Evolutionary conservation across 2,329 filamentous ascomycete genomes (phyloP).

Genomic region (Microascus cirrosus): DNA sequence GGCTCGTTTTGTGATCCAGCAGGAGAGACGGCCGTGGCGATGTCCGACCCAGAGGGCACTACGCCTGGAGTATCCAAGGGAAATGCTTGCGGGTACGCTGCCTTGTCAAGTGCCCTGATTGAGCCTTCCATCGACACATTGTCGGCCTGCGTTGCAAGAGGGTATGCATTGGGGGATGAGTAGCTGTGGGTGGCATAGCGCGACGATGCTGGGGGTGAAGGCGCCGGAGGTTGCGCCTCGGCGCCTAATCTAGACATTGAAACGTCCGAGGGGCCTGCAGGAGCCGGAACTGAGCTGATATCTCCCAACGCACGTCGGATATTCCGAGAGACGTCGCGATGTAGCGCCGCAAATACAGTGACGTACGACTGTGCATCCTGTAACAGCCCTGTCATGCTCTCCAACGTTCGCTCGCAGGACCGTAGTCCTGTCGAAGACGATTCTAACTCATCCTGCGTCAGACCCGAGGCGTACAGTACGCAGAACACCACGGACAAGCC

Average conservation of each 20-base stretch:
- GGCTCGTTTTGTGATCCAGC: neutral
- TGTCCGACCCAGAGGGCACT: neutral
- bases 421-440: conserved; percentile 4
- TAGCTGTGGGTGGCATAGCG: neutral
- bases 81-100: neutral
- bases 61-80: no score
- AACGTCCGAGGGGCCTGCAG: no score
- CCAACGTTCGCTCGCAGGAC: conserved; percentile 13
- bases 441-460: conserved; percentile 1
- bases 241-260: neutral
- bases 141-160: neutral
- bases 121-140: neutral
- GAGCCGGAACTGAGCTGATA: neutral
- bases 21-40: neutral
- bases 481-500: conserved; percentile 24
- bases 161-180: neutral
- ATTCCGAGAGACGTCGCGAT: conserved; percentile 10
- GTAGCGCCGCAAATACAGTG: conserved; percentile 14
- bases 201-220: neutral
- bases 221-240: neutral
- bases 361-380: conserved; percentile 15
- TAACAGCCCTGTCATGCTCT: conserved; percentile 14
- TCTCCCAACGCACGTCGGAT: neutral
- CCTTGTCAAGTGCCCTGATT: neutral
- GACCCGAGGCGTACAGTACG: conserved; percentile 6